Evolutionary conservation across 23 red algal species (phyloP).

Genomic region (Gracilaria domingensis): DNA sequence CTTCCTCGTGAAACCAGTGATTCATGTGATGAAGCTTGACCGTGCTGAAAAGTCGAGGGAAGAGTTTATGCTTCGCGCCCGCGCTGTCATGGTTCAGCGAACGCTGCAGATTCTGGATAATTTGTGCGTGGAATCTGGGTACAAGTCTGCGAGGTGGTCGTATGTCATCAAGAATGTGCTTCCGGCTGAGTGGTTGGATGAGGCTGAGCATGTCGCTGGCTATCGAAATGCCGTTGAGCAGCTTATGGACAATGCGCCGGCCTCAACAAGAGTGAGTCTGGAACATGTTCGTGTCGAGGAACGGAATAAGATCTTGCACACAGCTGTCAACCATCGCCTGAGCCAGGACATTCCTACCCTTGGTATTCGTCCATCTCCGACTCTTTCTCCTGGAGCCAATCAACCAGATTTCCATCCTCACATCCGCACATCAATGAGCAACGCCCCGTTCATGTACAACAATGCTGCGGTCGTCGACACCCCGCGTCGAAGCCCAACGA

Average conservation of each 20-base stretch:
- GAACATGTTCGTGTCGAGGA: conserved; percentile 28
- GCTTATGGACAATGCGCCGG: conserved; percentile 35
- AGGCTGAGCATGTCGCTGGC: conserved; percentile 34
- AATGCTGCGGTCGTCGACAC: not conserved
- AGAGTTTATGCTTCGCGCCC: conserved; percentile 76
- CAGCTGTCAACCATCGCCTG: conserved; percentile 32
- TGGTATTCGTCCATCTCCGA: not conserved
- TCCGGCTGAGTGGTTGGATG: conserved; percentile 52
- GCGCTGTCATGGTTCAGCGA: conserved; percentile 67
- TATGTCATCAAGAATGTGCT: conserved; percentile 72
- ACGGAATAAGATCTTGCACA: conserved; percentile 29
- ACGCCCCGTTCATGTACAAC: not conserved
- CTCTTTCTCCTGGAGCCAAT: not conserved
- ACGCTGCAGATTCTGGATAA: conserved; percentile 69
- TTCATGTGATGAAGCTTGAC: conserved; percentile 72
- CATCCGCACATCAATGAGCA: conserved; percentile 11
- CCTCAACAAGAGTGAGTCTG: conserved; percentile 35
- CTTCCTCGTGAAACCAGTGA: conserved; percentile 70
- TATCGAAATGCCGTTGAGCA: conserved; percentile 60
- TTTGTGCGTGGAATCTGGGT: conserved; percentile 49
- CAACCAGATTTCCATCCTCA: not conserved
- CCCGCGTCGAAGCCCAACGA: not conserved
- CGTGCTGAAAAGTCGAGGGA: conserved; percentile 64
- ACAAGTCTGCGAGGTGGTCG: conserved; percentile 72
- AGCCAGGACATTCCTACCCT: conserved; percentile 41